Percentiles rank a stretch among this genome's conserved stretches.
These are phyloP conservation scores for Kluyveromyces aestuarii DNA, from an alignment of 805 yeast genomes.

Conservation along the genomic window DNA sequence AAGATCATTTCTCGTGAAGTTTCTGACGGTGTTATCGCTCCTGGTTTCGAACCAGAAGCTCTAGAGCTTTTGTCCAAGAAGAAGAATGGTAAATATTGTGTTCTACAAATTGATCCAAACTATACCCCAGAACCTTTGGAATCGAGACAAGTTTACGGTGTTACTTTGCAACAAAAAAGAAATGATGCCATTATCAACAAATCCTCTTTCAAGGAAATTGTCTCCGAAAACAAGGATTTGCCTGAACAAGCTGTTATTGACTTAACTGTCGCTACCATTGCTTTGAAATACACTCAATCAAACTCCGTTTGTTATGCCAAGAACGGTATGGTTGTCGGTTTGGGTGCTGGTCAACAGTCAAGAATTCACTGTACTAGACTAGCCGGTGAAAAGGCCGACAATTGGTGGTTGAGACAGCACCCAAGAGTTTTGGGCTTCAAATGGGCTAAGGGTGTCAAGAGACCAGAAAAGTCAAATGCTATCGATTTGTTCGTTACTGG, in stretches of 20 bases:
- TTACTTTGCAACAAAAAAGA: conserved; percentile 91
- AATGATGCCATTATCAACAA: conserved; percentile 94
- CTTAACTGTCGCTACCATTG: conserved; percentile 93
- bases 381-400: conserved; percentile 99
- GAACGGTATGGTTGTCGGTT: conserved; percentile 98
- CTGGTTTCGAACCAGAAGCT: conserved; percentile 91
- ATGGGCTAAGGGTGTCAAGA: conserved; percentile 97
- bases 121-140: conserved; percentile 74
- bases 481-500: conserved; percentile 88
- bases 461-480: conserved; percentile 97
- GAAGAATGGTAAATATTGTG: conserved; percentile 96
- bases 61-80: conserved; percentile 79
- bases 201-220: conserved; percentile 84
- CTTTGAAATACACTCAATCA: conserved; percentile 95
- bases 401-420: conserved; percentile 99
- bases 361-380: conserved; percentile 98
- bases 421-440: conserved; percentile 86
- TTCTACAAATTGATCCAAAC: conserved; percentile 92
- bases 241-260: conserved; percentile 91
- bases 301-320: conserved; percentile 98
- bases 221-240: conserved; percentile 75
- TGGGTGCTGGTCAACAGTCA: conserved; percentile 99
- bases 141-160: conserved; percentile 93
- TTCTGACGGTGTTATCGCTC: conserved; percentile 97
- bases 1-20: conserved; percentile 96